Conservation (phyloP, 75 land plant species). For the Picea glauca region DNA sequence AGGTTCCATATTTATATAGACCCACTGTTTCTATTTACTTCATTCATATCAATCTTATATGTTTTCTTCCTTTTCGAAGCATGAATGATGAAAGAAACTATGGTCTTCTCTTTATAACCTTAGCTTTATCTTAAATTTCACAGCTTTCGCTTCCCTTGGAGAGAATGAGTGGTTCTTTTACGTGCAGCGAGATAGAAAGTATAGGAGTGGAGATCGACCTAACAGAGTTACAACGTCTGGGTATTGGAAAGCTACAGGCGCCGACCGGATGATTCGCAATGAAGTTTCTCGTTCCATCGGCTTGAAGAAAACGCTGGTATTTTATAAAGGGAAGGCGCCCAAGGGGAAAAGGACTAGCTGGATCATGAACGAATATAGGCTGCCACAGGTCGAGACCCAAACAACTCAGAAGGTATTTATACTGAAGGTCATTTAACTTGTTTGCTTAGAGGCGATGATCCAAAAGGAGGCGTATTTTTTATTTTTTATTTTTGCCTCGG, state of each 20-base stretch:
- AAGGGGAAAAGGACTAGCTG: constrained; percentile 60
- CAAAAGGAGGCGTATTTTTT: neutral
- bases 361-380: constrained; percentile 81
- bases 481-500: no score
- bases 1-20: constrained; percentile 23
- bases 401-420: constrained; percentile 19
- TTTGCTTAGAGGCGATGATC: neutral
- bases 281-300: constrained; percentile 46
- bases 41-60: neutral
- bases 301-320: constrained; percentile 75
- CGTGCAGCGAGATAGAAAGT: constrained; percentile 68
- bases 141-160: constrained; percentile 61
- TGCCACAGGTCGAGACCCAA: constrained; percentile 49
- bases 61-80: constrained; percentile 34
- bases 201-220: constrained; percentile 64
- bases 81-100: constrained; percentile 51
- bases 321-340: constrained; percentile 76
- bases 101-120: no score
- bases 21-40: neutral
- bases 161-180: constrained; percentile 84
- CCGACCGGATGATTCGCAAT: constrained; percentile 53
- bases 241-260: constrained; percentile 84
- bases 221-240: constrained; percentile 74
- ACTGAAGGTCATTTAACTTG: neutral
- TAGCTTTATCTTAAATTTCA: constrained; percentile 33